Percentiles rank a stretch among this genome's conserved stretches.
These are phyloP conservation scores for Phytophthora fragariaefolia DNA, from an alignment of 352 stramenopile genomes.

Conservation along the genomic window DNA sequence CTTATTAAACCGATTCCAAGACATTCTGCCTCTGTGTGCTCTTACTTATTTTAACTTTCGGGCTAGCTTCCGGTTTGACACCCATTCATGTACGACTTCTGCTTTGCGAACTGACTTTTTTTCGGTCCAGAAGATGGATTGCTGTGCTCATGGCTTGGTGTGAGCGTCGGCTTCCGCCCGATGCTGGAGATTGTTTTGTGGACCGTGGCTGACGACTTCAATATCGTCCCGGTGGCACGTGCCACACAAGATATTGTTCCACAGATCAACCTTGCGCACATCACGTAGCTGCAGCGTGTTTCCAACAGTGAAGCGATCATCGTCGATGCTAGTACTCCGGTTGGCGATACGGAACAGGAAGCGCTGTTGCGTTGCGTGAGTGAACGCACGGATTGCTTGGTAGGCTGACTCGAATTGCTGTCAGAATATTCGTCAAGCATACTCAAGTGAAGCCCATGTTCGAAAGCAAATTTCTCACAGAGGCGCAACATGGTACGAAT, in stretches of 20 bases:
- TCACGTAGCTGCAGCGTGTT: background rate
- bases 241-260: background rate
- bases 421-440: background rate
- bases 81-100: background rate
- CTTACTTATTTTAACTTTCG: background rate
- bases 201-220: background rate
- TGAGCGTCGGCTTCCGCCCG: background rate
- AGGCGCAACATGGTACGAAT: background rate
- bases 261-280: background rate
- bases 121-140: background rate
- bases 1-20: background rate
- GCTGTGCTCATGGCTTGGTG: background rate
- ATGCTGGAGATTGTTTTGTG: background rate
- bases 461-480: background rate
- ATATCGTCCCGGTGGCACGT: background rate
- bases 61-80: background rate
- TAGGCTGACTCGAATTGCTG: background rate
- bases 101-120: background rate
- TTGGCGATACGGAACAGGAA: background rate
- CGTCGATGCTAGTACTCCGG: background rate
- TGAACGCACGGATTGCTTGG: background rate
- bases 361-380: background rate
- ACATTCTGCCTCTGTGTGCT: background rate
- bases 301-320: background rate
- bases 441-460: background rate